These are phyloP conservation scores for Wilhelminamyces savonicus DNA, from an alignment of 805 yeast genomes.

Conservation along the genomic window DNA sequence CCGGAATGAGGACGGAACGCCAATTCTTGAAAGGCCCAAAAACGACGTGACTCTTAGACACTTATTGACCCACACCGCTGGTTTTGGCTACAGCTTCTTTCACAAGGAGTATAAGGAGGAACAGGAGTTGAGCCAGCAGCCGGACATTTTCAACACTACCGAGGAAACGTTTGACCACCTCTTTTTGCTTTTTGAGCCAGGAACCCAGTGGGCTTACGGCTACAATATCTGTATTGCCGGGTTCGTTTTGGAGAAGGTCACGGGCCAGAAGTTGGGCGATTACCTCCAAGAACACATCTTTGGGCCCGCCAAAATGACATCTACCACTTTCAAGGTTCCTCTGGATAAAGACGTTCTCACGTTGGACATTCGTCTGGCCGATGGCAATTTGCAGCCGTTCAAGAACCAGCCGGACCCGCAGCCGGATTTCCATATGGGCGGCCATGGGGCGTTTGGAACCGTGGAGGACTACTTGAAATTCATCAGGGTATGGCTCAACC, in stretches of 20 bases:
- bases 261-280: slow-evolving; percentile 20
- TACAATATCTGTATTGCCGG: slow-evolving; percentile 33
- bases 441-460: neutral
- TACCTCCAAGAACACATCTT: slow-evolving; percentile 20
- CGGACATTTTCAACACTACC: slow-evolving; percentile 1
- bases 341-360: too few species aligned
- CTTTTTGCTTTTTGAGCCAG: slow-evolving; percentile 35
- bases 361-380: too few species aligned
- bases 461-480: slow-evolving; percentile 1
- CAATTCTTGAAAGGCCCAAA: slow-evolving; percentile 15
- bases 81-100: slow-evolving; percentile 27
- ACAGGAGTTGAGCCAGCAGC: slow-evolving; percentile 6
- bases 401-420: neutral
- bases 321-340: slow-evolving; percentile 13
- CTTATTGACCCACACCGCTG: slow-evolving; percentile 32
- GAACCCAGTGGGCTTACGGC: slow-evolving; percentile 30
- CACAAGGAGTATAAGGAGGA: slow-evolving; percentile 3
- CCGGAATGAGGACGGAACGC: slow-evolving; percentile 12
- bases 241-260: slow-evolving; percentile 18
- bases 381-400: neutral
- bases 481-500: slow-evolving; percentile 1
- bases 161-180: slow-evolving; percentile 15
- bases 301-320: slow-evolving; percentile 20
- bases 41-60: slow-evolving; percentile 25
- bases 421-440: slow-evolving; percentile 1